Conservation (phyloP, 768 basidiomycete species). For the Boletus pseudo-olivaceus region DNA sequence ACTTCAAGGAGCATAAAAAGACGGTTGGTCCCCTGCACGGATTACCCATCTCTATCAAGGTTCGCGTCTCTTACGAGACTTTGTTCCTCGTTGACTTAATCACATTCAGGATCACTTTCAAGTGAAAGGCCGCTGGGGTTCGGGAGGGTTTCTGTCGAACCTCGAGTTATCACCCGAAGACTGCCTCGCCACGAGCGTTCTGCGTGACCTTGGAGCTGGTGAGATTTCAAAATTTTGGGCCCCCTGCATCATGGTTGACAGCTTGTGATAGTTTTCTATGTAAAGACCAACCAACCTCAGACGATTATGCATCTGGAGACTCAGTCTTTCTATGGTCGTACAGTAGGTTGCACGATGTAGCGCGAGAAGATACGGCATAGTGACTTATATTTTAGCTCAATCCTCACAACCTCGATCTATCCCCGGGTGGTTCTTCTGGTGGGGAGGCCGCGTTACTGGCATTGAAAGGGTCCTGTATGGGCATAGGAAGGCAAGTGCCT, state of each 20-base stretch:
- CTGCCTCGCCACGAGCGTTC: constrained; percentile 30
- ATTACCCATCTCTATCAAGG: constrained; percentile 39
- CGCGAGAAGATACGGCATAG: no score
- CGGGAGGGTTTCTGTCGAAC: constrained; percentile 32
- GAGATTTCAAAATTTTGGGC: background rate
- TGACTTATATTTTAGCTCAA: constrained; percentile 34
- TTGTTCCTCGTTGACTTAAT: background rate
- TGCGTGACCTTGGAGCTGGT: constrained; percentile 43
- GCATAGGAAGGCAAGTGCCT: constrained; percentile 37
- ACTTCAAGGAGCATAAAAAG: constrained; percentile 36
- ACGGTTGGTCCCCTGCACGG: constrained; percentile 43
- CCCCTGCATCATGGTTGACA: constrained; percentile 3
- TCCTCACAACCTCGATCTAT: constrained; percentile 42
- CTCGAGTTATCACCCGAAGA: constrained; percentile 27
- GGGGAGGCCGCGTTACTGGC: constrained; percentile 50
- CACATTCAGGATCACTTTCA: constrained; percentile 36
- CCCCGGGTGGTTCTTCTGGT: constrained; percentile 51
- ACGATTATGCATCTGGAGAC: constrained; percentile 39
- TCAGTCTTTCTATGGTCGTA: constrained; percentile 33
- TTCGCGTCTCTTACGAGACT: constrained; percentile 3
- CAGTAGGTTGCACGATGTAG: constrained; percentile 6
- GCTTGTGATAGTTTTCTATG: constrained; percentile 37
- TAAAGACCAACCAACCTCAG: constrained; percentile 44
- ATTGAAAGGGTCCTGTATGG: constrained; percentile 42
- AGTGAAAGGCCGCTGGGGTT: constrained; percentile 39